phyloP scores from a whole-genome alignment of 2,329 filamentous ascomycete species.

The Aspergillus sp. region DNA sequence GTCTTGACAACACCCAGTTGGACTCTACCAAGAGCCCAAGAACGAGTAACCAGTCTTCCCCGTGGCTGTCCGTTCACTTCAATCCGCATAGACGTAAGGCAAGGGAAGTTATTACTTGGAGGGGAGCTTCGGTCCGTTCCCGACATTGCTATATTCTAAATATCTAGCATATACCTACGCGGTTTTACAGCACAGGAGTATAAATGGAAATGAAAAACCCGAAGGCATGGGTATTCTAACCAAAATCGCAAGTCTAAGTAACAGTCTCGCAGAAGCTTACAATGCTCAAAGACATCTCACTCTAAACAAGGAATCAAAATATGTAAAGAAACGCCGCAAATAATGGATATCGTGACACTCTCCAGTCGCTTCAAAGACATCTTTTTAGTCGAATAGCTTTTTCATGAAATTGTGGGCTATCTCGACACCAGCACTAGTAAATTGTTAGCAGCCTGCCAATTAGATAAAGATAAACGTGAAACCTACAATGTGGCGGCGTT shows the following conservation, averaged over 20 bases:
- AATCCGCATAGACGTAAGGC: too few species aligned
- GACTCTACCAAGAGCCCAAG: too few species aligned
- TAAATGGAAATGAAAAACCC: background rate
- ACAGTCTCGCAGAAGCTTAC: conserved; percentile 10
- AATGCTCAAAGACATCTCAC: conserved; percentile 13
- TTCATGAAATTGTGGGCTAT: conserved; percentile 53
- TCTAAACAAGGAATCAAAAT: conserved; percentile 5
- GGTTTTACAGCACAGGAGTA: background rate
- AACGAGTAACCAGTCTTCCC: too few species aligned
- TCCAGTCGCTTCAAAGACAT: background rate
- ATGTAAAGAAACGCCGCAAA: conserved; percentile 7
- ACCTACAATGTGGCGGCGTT: conserved; percentile 87
- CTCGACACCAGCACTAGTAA: conserved; percentile 47
- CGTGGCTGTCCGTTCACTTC: too few species aligned
- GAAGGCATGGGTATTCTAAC: background rate
- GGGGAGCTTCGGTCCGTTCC: too few species aligned
- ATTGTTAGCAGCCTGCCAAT: background rate
- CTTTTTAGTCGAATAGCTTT: conserved; percentile 38
- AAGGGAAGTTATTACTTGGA: too few species aligned
- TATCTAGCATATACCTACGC: background rate
- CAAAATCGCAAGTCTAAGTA: conserved; percentile 11
- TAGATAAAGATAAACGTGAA: background rate
- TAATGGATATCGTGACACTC: conserved; percentile 10
- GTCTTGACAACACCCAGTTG: too few species aligned
- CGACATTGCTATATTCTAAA: background rate